Conservation (phyloP, 345 rosid genomes). For the Limnanthes douglasii region DNA sequence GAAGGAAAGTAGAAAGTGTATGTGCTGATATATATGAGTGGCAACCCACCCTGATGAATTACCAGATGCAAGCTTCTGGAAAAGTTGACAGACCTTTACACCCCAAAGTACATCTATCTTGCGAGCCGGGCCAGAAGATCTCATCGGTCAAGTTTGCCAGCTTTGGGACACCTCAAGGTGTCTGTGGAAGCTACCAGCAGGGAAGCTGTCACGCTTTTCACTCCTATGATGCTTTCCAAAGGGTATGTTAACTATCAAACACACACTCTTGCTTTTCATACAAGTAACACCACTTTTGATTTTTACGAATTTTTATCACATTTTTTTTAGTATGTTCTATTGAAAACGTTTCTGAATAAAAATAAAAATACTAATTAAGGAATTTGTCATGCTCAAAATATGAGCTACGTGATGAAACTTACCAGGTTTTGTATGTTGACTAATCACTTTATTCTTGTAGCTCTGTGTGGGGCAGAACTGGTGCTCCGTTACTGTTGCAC, state of each 20-base stretch:
- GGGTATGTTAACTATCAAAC: conserved; percentile 23
- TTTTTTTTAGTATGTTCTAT: too few species aligned
- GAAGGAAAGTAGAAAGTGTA: conserved; percentile 69
- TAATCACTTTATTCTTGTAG: conserved; percentile 25
- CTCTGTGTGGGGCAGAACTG: conserved; percentile 81
- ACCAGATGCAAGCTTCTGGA: conserved; percentile 70
- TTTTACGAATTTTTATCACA: too few species aligned
- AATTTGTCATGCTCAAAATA: too few species aligned
- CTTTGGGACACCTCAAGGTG: conserved; percentile 88
- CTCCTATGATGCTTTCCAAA: conserved; percentile 90
- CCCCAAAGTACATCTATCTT: conserved; percentile 77
- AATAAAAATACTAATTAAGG: too few species aligned
- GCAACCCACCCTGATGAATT: conserved; percentile 88
- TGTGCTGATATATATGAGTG: conserved; percentile 90
- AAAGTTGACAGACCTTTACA: conserved; percentile 65
- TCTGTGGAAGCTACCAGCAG: conserved; percentile 70
- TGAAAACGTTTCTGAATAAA: too few species aligned
- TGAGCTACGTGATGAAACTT: too few species aligned
- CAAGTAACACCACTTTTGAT: not conserved
- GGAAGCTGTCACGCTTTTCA: conserved; percentile 90
- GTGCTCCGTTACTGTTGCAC: conserved; percentile 91
- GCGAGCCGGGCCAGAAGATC: conserved; percentile 78
- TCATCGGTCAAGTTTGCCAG: conserved; percentile 80
- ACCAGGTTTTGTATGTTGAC: conserved; percentile 1
- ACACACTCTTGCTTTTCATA: not conserved